Percentiles rank a stretch among this genome's conserved stretches.
Conservation (phyloP, 2,329 filamentous ascomycete genomes). For the Chaetomiaceae sp. region DNA sequence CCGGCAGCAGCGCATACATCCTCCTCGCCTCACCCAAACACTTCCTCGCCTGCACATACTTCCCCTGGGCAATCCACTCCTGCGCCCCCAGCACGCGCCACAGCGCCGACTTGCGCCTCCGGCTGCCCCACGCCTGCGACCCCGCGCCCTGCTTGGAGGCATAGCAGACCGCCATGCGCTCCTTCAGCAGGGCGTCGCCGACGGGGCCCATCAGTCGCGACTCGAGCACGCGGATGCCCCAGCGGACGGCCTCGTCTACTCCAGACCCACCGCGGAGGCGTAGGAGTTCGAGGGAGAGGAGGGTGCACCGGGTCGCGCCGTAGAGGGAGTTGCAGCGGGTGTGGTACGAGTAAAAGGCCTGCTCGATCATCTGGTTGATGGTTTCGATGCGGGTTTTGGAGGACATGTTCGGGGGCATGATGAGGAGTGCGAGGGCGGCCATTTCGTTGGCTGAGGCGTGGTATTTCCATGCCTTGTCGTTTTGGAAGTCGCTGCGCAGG, state of each 20-base stretch:
- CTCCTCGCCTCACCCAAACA: constrained; percentile 66
- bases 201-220: constrained; percentile 68
- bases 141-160: constrained; percentile 66
- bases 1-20: constrained; percentile 49
- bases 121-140: constrained; percentile 62
- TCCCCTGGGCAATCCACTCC: constrained; percentile 73
- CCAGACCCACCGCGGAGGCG: constrained; percentile 74
- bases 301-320: constrained; percentile 72
- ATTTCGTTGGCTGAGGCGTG: constrained; percentile 95
- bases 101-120: constrained; percentile 79
- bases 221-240: constrained; percentile 78
- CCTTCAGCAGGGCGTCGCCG: constrained; percentile 77
- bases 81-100: constrained; percentile 84
- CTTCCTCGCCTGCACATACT: constrained; percentile 71
- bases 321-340: constrained; percentile 77
- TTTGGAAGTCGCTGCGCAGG: constrained; percentile 79
- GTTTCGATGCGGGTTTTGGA: constrained; percentile 76
- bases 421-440: constrained; percentile 77
- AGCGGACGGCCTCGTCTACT: constrained; percentile 81
- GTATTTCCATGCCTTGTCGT: constrained; percentile 95
- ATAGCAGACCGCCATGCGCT: constrained; percentile 83
- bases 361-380: constrained; percentile 82
- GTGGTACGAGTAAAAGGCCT: constrained; percentile 86
- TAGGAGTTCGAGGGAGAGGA: constrained; percentile 74
- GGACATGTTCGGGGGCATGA: constrained; percentile 67